Base-by-base conservation (phyloP, 257 asterid genomes). In the Ocimum tenuiflorum region DNA sequence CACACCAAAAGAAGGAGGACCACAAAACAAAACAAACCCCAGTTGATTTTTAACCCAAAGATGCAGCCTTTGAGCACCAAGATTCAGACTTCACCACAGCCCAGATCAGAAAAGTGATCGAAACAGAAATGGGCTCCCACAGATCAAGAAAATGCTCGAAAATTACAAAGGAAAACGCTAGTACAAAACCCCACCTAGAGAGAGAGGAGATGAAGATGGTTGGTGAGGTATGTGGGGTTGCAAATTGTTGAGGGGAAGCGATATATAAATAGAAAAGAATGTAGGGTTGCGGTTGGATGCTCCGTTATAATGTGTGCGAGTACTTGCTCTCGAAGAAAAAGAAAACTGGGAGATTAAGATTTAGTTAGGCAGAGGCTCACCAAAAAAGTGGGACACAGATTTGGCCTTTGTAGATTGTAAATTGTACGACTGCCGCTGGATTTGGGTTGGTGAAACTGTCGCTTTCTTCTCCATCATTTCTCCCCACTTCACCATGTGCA, bases 331-430 rank as follows among this genome's bases (percentile, higher is more conserved):
- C 47, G 6, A 41, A 41, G 17, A 41, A 60, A 50, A 46, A 27
- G 31, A 27, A 27, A 27, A 27, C n/a, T n/a, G n/a, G n/a, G n/a
- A 27, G 31, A 27, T 1, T 1, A 2, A 24, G 11, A 12, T 50
- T 29, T 10, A 14, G 57, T 42, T 42, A 57, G 4, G 57, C 35
- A 27, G 31, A 27, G 24, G 20, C 47, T 55, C 24, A 33, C 60
- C 69, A 15, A 47, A 31, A n/a, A 60, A 38, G 35, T 36, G 73
- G 74, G 80, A 54, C 67, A 71, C 60, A 9, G 36, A 53, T 20
- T n/a, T 58, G 27, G 17, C 18, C 13, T 46, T 5, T 8, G 22
- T 36, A 1, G n/a, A n/a, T n/a, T n/a, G n/a, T n/a, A n/a, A n/a
- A 18, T 50, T 39, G 74, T 19, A 56, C 35, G 56, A 59, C 48